phyloP scores from a whole-genome alignment of 108 stramenopile species.

The Nitzschia sp. region DNA sequence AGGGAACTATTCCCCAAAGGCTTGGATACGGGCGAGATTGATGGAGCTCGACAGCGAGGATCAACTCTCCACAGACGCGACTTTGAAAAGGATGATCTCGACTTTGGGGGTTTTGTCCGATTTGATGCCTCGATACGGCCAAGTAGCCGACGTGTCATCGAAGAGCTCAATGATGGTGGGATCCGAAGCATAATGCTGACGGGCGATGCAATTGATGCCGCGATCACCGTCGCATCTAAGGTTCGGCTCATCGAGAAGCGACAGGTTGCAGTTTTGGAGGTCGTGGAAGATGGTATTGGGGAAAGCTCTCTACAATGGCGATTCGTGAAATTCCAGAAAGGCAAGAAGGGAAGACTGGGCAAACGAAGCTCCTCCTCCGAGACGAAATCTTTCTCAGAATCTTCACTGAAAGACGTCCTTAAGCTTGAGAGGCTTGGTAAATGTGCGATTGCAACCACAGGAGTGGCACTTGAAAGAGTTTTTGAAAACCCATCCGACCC shows the following conservation, averaged over 20 bases:
- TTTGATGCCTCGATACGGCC: conserved; percentile 60
- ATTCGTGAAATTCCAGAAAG: neutral
- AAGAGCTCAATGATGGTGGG: conserved; percentile 41
- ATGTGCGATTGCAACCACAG: conserved; percentile 40
- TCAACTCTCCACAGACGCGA: conserved; percentile 37
- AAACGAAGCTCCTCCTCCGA: neutral
- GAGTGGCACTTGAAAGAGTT: conserved; percentile 48
- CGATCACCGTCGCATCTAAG: conserved; percentile 43
- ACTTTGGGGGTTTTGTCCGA: conserved; percentile 54
- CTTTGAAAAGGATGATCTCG: conserved; percentile 31
- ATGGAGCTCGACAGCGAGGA: conserved; percentile 19
- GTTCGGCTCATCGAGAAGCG: conserved; percentile 30
- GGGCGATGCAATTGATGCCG: conserved; percentile 58
- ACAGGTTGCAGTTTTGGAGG: conserved; percentile 44
- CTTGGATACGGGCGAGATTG: neutral
- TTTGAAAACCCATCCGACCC: conserved; percentile 10
- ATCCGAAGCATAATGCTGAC: conserved; percentile 59
- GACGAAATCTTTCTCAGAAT: conserved; percentile 1
- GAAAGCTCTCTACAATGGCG: neutral
- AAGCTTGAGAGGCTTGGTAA: conserved; percentile 2
- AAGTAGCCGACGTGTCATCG: conserved; percentile 47
- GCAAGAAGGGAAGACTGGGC: neutral
- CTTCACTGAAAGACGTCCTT: conserved; percentile 5
- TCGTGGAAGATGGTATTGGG: neutral
- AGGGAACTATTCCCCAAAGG: conserved; percentile 47